Conservation (phyloP, 208 protist species). For the Borovskyia barvae region DNA sequence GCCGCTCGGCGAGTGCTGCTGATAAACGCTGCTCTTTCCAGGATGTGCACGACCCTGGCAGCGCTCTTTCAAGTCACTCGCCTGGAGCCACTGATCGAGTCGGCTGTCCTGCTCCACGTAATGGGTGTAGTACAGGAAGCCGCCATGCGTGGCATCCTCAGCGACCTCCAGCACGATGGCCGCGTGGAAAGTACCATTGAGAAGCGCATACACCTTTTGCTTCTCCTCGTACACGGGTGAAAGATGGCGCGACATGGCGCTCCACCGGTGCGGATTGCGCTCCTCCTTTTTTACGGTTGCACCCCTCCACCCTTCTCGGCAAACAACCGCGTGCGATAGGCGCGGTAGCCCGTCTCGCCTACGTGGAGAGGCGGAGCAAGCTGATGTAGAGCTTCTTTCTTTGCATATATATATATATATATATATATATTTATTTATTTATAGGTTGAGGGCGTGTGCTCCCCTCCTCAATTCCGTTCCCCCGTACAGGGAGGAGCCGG, state of each 20-base stretch:
- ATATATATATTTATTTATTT: too few species aligned
- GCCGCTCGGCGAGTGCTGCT: constrained; percentile 28
- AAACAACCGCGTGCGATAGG: too few species aligned
- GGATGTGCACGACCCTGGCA: constrained; percentile 47
- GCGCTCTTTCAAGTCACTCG: constrained; percentile 67
- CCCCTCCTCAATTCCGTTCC: too few species aligned
- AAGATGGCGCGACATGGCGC: constrained; percentile 12
- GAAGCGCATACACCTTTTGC: constrained; percentile 83
- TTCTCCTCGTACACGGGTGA: constrained; percentile 56
- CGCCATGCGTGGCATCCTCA: constrained; percentile 39
- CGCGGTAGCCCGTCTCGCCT: neutral
- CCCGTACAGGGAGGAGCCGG: too few species aligned
- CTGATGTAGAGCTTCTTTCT: too few species aligned
- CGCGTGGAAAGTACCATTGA: constrained; percentile 73
- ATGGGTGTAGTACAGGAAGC: constrained; percentile 82
- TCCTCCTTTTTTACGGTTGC: too few species aligned
- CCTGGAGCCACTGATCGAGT: constrained; percentile 84
- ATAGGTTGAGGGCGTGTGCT: too few species aligned
- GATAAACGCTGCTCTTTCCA: constrained; percentile 27
- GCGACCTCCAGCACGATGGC: constrained; percentile 77
- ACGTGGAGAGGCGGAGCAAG: too few species aligned
- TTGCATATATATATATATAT: neutral
- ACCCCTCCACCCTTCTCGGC: too few species aligned
- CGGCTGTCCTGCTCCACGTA: constrained; percentile 89
- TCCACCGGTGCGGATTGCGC: too few species aligned